Base-by-base conservation (phyloP, 2,329 filamentous ascomycete genomes). In the Fusarium udum region DNA sequence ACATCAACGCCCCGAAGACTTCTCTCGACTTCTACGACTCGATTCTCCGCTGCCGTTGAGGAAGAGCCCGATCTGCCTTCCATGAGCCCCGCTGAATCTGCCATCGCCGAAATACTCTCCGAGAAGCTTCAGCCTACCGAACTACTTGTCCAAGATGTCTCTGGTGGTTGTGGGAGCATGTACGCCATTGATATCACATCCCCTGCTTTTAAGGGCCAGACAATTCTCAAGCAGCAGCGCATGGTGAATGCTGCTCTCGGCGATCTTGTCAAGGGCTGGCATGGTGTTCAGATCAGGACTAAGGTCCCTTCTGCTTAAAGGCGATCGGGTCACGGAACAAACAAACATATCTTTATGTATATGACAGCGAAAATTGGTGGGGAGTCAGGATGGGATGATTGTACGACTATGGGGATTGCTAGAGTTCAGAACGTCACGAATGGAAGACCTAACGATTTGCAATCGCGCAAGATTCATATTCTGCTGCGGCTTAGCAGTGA, bases 111-210 rank as follows among this genome's bases (percentile, higher is more conserved):
- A 65, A 82, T 85, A 56, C 83, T 90, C 59, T 73, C 81, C 24
- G 81, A 82, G 12, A 87, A 87, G 77, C 87, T 90, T 62, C 72
- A 80, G 4, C 88, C 88, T 1, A 85, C 85, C 0, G 81, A 87
- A 66, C 81, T 91, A 32, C 82, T 90, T 81, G 92, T 96, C 15
- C 91, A 92, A 80, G 93, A 97, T 83, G 90, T 96, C 58, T 94
- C 92, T 31, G 93, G 94, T 66, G 93, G 93, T 36, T 97, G 93
- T 83, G 93, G 93, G 15, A 93, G 91, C 79, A 96, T 96, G 94
- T 96, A 96, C 83, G 92, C 91, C 63, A 92, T 97, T 74, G 92
- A 95, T 77, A 91, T 96, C 73, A 88, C 90, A 53, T 93, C 92
- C 13, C 86, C 90, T 52, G 87, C 86, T 77, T 97, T 97, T 82